These are phyloP conservation scores for Trichoderma arundinaceum DNA, from an alignment of 2,329 filamentous ascomycete genomes.

Conservation along the genomic window DNA sequence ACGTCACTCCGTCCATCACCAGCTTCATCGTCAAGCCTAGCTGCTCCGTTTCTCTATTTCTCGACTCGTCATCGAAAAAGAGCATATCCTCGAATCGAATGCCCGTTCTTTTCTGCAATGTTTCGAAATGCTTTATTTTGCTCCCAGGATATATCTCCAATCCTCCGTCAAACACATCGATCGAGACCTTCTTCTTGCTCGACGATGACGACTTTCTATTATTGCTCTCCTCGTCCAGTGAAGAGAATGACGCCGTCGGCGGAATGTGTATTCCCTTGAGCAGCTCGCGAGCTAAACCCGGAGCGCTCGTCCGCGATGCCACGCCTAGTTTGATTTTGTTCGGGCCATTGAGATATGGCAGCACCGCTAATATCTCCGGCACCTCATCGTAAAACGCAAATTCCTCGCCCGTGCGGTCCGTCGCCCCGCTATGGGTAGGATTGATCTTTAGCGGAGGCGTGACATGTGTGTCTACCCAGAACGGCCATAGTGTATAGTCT, in stretches of 20 bases:
- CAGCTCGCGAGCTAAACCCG: constrained; percentile 80
- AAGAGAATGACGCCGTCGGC: constrained; percentile 38
- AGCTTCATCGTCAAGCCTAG: constrained; percentile 85
- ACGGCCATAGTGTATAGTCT: constrained; percentile 98
- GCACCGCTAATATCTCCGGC: constrained; percentile 68
- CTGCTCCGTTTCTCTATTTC: constrained; percentile 80
- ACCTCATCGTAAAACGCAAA: constrained; percentile 76
- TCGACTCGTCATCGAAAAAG: constrained; percentile 91
- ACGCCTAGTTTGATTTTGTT: constrained; percentile 63
- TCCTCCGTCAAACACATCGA: constrained; percentile 65
- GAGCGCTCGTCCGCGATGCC: constrained; percentile 80
- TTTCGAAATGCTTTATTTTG: constrained; percentile 85
- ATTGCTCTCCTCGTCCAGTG: background rate
- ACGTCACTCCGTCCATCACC: constrained; percentile 78
- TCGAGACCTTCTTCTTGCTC: constrained; percentile 44
- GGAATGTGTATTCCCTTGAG: constrained; percentile 73
- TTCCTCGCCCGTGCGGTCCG: constrained; percentile 66
- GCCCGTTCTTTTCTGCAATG: constrained; percentile 72
- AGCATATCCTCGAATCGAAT: constrained; percentile 83
- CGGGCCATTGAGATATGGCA: constrained; percentile 44
- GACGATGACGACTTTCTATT: background rate
- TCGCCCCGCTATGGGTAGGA: constrained; percentile 49
- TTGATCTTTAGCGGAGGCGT: constrained; percentile 69
- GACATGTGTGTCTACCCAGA: constrained; percentile 96
- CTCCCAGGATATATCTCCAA: constrained; percentile 74